phyloP scores from a whole-genome alignment of 2,329 filamentous ascomycete species.

The Dactylellina sp. region DNA sequence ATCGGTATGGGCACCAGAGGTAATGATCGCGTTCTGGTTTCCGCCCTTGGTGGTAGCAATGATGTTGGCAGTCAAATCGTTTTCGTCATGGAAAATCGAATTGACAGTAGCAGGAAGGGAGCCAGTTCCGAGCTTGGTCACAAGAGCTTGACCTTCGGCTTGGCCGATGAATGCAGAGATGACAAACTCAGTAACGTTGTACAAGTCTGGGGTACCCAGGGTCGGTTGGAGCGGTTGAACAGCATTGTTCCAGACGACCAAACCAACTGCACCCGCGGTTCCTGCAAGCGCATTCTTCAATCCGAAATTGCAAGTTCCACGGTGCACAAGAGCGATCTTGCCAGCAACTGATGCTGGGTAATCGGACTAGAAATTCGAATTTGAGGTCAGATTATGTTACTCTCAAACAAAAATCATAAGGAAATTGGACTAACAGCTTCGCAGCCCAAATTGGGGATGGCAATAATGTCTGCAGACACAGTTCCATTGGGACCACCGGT shows the following conservation, averaged over 20 bases:
- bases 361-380: slow-evolving; percentile 63
- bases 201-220: slow-evolving; percentile 64
- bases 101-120: slow-evolving; percentile 62
- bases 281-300: slow-evolving; percentile 71
- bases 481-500: slow-evolving; percentile 69
- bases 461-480: slow-evolving; percentile 65
- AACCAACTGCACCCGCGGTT: slow-evolving; percentile 69
- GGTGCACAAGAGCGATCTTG: slow-evolving; percentile 71
- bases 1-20: slow-evolving; percentile 73
- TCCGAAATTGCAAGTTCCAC: slow-evolving; percentile 72
- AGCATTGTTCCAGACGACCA: slow-evolving; percentile 57
- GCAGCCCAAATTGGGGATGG: slow-evolving; percentile 70
- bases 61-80: slow-evolving; percentile 69
- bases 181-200: slow-evolving; percentile 61
- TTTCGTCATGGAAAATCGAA: slow-evolving; percentile 66
- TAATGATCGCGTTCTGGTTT: slow-evolving; percentile 71
- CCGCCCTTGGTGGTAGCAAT: slow-evolving; percentile 72
- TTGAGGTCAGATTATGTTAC: slow-evolving; percentile 2
- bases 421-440: slow-evolving; percentile 60
- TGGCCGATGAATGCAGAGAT: slow-evolving; percentile 41
- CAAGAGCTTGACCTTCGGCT: slow-evolving; percentile 57
- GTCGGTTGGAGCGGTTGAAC: slow-evolving; percentile 25
- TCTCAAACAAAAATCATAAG: neutral
- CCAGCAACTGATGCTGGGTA: slow-evolving; percentile 69
- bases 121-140: slow-evolving; percentile 55